Evolutionary conservation across 169 alveolate species (phyloP), one percentile per base, ranked within the genome.

Genomic region (Besnoitia besnoiti): DNA sequence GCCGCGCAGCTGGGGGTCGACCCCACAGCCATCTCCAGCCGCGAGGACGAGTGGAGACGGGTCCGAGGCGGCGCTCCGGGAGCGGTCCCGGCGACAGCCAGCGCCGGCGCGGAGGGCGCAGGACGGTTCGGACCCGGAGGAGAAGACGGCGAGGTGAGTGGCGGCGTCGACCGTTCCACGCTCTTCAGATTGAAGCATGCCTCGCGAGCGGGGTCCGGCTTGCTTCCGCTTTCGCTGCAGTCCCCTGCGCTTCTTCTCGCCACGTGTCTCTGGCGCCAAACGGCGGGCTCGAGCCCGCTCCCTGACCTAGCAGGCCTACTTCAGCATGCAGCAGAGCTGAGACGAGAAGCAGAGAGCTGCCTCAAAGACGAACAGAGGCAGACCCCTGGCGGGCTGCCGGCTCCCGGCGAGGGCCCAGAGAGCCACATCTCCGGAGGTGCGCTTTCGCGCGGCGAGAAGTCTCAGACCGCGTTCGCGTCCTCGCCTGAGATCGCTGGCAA

Each of bases 1-100:
- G 85, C 93, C 10, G 89, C 93, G 46, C 90, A 79, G 75, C 84
- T 80, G 44, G 93, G 93, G 61, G 77, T 85, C 35, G 93, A 90
- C 82, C 90, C 93, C 73, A 90, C 93, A 24, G 82, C 82, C n/a
- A 19, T 73, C 82, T 73, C 82, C 46, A 16, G 3, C n/a, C 67
- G 67, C 67, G 67, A 55, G 27, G 67, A 55, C 33, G 24, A 21
- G 27, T 55, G 67, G 67, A 55, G 67, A 55, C 67, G 24, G n/a
- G n/a, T 21, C 67, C 67, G 67, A 21, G n/a, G 67, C 4, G 67
- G 24, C n/a, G 1, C n/a, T n/a, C n/a, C 67, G 3, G 67, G 30
- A 1, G 67, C 24, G 24, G 24, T 49, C 55, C 14, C 55, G 55
- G 55, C 55, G 55, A 14, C 55, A 14, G 24, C 24, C 55, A 14